Conservation (phyloP, 106 monocot species). For the Posidonia australis region DNA sequence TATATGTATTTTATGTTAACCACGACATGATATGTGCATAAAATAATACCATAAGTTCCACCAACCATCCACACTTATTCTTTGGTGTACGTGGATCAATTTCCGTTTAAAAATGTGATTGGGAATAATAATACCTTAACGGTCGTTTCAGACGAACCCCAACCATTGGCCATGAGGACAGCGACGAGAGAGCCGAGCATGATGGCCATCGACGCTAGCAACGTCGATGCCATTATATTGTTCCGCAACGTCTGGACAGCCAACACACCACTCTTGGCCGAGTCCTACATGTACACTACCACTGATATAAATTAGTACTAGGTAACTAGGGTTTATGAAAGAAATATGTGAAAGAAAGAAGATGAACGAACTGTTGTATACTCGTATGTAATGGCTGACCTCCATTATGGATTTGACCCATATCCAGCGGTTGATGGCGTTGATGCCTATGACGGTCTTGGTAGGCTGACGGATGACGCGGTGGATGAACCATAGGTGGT, state of each 20-base stretch:
- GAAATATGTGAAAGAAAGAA: background rate
- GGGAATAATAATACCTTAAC: background rate
- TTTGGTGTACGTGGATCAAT: background rate
- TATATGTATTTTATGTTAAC: too few relatives aligned
- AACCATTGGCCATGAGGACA: conserved; percentile 41
- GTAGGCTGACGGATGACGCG: conserved; percentile 7
- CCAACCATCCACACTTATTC: background rate
- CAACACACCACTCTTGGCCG: conserved; percentile 41
- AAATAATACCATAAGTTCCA: too few relatives aligned
- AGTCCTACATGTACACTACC: conserved; percentile 22
- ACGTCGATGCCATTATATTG: conserved; percentile 88
- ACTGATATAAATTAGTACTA: background rate
- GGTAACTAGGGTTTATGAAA: background rate
- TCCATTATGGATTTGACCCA: conserved; percentile 22
- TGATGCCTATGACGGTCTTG: conserved; percentile 21
- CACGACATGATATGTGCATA: too few relatives aligned
- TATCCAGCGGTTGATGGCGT: conserved; percentile 20
- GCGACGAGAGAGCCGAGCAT: conserved; percentile 61
- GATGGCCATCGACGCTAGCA: conserved; percentile 59
- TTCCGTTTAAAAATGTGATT: background rate
- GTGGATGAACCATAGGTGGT: conserved; percentile 19
- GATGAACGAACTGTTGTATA: too few relatives aligned
- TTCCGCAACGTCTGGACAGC: conserved; percentile 76
- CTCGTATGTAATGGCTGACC: background rate
- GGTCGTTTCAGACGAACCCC: conserved; percentile 1